A percentile compares a stretch with the other conserved stretches of the same genome.
Evolutionary conservation across 441 rosid species (phyloP).

Genomic region (Geranium incanum): DNA sequence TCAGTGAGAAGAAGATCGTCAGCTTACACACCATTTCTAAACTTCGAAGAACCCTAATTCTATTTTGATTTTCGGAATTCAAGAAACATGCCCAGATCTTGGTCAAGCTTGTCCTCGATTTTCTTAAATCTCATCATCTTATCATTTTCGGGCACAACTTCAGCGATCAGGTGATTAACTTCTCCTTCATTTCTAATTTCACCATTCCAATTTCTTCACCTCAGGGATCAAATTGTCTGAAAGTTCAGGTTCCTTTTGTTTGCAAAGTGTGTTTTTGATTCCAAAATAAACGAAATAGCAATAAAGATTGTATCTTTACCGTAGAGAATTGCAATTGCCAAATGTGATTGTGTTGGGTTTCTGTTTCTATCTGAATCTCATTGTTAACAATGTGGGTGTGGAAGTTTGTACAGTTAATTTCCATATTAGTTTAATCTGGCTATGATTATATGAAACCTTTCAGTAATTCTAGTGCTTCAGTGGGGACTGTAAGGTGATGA

Average conservation of each 20-base stretch:
- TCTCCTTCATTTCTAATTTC: not conserved
- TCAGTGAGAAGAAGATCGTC: constrained; percentile 1
- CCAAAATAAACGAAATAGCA: not conserved
- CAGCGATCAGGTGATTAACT: constrained; percentile 43
- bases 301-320: not conserved
- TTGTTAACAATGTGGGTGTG: not conserved
- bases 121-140: constrained; percentile 32
- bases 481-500: not conserved
- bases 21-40: not conserved
- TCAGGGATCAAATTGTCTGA: constrained; percentile 4
- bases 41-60: constrained; percentile 5
- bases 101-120: constrained; percentile 22
- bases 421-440: not conserved
- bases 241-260: not conserved
- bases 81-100: constrained; percentile 31
- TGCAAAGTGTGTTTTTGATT: not conserved
- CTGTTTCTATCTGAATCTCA: constrained; percentile 8
- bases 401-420: not conserved
- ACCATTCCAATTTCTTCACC: not conserved
- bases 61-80: not conserved
- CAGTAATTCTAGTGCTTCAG: not conserved
- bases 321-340: constrained; percentile 3
- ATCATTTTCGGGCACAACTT: constrained; percentile 27
- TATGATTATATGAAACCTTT: not conserved
- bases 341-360: not conserved